Base-by-base conservation (phyloP, 2,329 filamentous ascomycete genomes). In the Berkeleyomyces rouxiae region DNA sequence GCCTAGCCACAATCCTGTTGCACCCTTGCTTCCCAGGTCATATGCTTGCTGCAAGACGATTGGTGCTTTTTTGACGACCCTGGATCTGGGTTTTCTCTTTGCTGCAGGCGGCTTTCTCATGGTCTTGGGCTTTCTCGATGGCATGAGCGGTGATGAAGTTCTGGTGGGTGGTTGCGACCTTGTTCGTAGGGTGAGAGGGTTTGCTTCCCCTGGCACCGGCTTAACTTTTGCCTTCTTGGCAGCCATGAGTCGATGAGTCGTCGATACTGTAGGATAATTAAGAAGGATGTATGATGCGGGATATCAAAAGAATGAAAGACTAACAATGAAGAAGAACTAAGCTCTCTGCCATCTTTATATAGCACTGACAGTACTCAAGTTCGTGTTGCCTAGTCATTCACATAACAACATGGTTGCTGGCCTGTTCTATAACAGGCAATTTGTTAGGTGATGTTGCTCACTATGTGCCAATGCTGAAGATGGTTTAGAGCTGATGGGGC, bases 1-100 rank as follows among this genome's bases (percentile, higher is more conserved):
- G 13, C 42, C 55, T 36, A 64, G 39, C 63, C 63, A 64, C 13
- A 64, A 13, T 2, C 63, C 63, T 5, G 63, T 64, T 6, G 57
- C 36, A 39, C 53, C 55, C 39, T 51, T 49, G 13, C 37, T 42
- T 10, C 58, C 58, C 7, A 59, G 10, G 43, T 59, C 58, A n/a
- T 46, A 46, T 44, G 23, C 43, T 5, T 16, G 13, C 33, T 59
- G 58, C 16, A 59, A 7, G 10, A 59, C 23, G 39, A 10, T 10
- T 31, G 39, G 55, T 2, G 7, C 7, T 2, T 37, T 36, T 3
- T 39, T 55, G 51, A 36, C 33, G 5, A 36, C 51, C 36, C n/a
- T 55, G 51, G 11, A 37, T 10, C n/a, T 55, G 51, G 11, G 36
- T 10, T 55, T 31, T 39, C 39, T 55, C n/a, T 16, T 55, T 10